A percentile compares a stretch with the other conserved stretches of the same genome.
phyloP scores from a whole-genome alignment of 2,329 filamentous ascomycete genomes.

The Nothophoma quercina region DNA sequence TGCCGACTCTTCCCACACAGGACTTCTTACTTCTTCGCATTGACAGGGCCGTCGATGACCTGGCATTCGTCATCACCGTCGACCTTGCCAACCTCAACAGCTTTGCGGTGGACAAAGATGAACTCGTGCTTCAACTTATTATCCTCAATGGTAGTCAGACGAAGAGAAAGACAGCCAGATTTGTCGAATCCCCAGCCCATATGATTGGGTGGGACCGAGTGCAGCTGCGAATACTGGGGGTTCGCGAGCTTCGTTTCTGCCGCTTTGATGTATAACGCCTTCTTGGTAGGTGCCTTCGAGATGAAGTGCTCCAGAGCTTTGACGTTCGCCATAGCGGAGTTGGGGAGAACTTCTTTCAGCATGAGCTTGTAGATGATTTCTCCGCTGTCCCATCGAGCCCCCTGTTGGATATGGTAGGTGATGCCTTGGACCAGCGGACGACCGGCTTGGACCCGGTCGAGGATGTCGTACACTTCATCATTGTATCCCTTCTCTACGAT shows the following conservation, averaged over 20 bases:
- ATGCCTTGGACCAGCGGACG: background rate
- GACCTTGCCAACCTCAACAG: background rate
- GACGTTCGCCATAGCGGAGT: background rate
- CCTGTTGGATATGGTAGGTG: background rate
- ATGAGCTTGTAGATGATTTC: background rate
- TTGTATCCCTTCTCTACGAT: background rate
- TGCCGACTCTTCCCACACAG: background rate
- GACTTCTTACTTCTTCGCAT: background rate
- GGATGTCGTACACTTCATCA: background rate
- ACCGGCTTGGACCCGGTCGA: background rate
- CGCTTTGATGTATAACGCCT: background rate
- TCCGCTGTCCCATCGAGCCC: background rate
- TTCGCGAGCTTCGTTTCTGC: background rate
- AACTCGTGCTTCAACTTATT: background rate
- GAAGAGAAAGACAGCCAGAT: constrained; percentile 8
- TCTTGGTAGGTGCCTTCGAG: background rate
- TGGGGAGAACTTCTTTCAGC: background rate
- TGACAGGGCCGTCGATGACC: background rate
- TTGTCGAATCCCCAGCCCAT: constrained; percentile 17
- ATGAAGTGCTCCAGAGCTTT: background rate
- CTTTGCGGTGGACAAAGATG: constrained; percentile 5
- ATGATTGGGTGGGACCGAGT: constrained; percentile 10
- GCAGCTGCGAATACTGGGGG: background rate
- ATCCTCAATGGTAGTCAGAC: background rate
- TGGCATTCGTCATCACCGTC: background rate